Evolutionary conservation across 176 grass and related monocot species (phyloP).

Genomic region (Raddia guianensis): DNA sequence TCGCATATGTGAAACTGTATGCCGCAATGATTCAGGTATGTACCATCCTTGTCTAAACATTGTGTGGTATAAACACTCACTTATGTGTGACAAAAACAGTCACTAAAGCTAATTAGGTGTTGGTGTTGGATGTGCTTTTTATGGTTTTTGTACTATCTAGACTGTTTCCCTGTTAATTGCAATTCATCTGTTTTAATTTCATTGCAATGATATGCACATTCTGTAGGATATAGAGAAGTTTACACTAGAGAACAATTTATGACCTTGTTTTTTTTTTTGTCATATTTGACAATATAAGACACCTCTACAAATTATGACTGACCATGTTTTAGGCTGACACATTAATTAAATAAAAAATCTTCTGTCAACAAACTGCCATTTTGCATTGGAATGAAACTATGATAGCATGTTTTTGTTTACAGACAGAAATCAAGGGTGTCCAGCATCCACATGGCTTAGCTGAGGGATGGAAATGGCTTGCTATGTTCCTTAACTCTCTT

Average conservation of each 20-base stretch:
- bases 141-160: neutral
- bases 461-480: constrained; percentile 91
- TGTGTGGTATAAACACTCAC: too few species aligned
- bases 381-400: constrained; percentile 37
- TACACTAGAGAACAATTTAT: neutral
- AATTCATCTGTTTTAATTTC: neutral
- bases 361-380: constrained; percentile 14
- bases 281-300: neutral
- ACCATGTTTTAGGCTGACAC: neutral
- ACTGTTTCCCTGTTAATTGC: neutral
- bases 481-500: constrained; percentile 73
- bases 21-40: constrained; percentile 89
- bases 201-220: neutral
- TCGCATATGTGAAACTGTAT: constrained; percentile 84
- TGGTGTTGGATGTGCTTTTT: neutral
- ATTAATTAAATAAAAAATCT: neutral
- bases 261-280: neutral
- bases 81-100: constrained; percentile 14
- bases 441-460: constrained; percentile 78
- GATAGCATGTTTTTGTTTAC: constrained; percentile 33
- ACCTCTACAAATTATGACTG: neutral
- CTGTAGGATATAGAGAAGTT: constrained; percentile 2
- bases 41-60: constrained; percentile 12
- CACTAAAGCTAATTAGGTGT: constrained; percentile 4
- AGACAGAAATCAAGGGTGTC: constrained; percentile 76